A percentile compares a stretch with the other conserved stretches of the same genome.
phyloP scores from a whole-genome alignment of 2,329 filamentous ascomycete species.

The Cladosporium sp. region DNA sequence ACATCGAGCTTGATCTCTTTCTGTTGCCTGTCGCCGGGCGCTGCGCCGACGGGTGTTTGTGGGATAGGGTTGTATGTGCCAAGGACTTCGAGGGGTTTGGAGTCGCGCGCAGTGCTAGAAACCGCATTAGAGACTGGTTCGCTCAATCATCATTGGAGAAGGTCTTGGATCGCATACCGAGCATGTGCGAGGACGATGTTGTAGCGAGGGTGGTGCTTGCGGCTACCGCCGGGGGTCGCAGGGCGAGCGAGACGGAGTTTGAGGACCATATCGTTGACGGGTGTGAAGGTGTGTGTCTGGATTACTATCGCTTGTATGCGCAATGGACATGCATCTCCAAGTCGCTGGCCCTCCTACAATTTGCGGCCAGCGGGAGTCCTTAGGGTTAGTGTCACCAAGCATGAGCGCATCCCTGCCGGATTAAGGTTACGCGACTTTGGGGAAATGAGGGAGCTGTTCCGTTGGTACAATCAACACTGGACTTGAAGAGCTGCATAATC shows the following conservation, averaged over 20 bases:
- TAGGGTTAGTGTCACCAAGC: neutral
- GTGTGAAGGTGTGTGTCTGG: neutral
- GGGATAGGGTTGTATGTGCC: slow-evolving; percentile 61
- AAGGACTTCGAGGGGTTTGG: slow-evolving; percentile 88
- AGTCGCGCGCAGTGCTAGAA: slow-evolving; percentile 76
- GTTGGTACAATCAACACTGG: neutral
- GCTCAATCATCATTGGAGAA: neutral
- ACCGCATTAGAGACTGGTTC: neutral
- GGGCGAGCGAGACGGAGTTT: slow-evolving; percentile 93
- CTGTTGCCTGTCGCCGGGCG: slow-evolving; percentile 61
- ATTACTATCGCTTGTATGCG: neutral
- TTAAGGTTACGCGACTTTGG: neutral
- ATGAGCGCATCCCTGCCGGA: neutral
- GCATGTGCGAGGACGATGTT: slow-evolving; percentile 96
- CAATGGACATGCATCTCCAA: neutral
- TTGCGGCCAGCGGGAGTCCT: slow-evolving; percentile 3
- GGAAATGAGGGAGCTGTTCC: neutral
- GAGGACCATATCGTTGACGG: slow-evolving; percentile 67
- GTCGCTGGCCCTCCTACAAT: neutral
- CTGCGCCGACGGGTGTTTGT: slow-evolving; percentile 48
- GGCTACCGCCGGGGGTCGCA: slow-evolving; percentile 51
- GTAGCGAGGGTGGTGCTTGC: slow-evolving; percentile 84
- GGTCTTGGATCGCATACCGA: slow-evolving; percentile 52
- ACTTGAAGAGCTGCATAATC: neutral
- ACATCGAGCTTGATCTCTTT: slow-evolving; percentile 90